phyloP scores from a whole-genome alignment of 495 filamentous ascomycete genomes.

The Apodospora peruviana region DNA sequence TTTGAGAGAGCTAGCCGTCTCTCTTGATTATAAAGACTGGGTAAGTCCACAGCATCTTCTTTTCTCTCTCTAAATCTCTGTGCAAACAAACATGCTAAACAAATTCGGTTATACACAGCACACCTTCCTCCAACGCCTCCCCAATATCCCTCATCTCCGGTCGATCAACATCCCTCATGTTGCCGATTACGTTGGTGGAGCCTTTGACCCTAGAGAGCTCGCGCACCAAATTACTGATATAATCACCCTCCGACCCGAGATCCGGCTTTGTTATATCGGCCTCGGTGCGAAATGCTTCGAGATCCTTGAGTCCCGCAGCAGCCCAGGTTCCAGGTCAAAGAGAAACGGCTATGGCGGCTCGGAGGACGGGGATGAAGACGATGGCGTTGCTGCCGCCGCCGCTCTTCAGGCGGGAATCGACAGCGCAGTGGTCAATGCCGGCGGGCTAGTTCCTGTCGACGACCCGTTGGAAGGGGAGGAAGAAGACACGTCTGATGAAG shows the following conservation, averaged over 20 bases:
- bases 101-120: conserved; percentile 64
- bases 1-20: conserved; percentile 69
- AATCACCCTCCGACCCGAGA: conserved; percentile 77
- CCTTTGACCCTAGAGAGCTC: conserved; percentile 63
- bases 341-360: conserved; percentile 22
- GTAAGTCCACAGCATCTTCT: conserved; percentile 41
- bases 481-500: conserved; percentile 9
- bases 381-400: not conserved
- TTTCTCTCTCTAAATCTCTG: not conserved
- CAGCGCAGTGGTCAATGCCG: no score
- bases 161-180: conserved; percentile 77
- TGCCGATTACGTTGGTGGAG: conserved; percentile 51
- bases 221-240: conserved; percentile 80
- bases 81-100: conserved; percentile 9
- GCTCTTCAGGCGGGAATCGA: not conserved
- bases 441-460: no score
- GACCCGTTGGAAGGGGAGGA: conserved; percentile 6
- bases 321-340: conserved; percentile 33
- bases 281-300: conserved; percentile 81
- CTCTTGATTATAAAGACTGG: conserved; percentile 81
- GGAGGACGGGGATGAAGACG: conserved; percentile 40
- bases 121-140: conserved; percentile 78
- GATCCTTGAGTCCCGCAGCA: conserved; percentile 62
- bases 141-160: conserved; percentile 66
- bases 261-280: conserved; percentile 80